These are phyloP conservation scores for Hymenotorrendiella dingleyae DNA, from an alignment of 2,329 filamentous ascomycete species.

Conservation along the genomic window DNA sequence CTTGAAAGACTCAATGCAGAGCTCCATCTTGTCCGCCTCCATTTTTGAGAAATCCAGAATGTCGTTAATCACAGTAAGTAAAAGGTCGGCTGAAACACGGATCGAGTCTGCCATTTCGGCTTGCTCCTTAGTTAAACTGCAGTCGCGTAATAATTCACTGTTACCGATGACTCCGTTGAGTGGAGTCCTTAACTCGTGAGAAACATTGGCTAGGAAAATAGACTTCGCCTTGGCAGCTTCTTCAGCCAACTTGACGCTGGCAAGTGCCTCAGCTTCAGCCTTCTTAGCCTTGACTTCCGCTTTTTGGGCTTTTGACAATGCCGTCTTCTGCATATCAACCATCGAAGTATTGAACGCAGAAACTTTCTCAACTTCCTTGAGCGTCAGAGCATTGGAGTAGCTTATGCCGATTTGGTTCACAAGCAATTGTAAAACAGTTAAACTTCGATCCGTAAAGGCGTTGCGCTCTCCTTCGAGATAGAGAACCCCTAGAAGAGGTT, in stretches of 20 bases:
- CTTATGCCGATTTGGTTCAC: slow-evolving; percentile 74
- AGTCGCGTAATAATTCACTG: slow-evolving; percentile 75
- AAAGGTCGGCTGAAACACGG: slow-evolving; percentile 74
- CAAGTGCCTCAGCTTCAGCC: slow-evolving; percentile 69
- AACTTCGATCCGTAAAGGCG: slow-evolving; percentile 69
- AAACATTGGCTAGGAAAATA: slow-evolving; percentile 75
- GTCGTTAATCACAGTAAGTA: slow-evolving; percentile 92
- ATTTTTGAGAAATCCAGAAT: slow-evolving; percentile 95
- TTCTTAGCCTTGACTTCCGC: slow-evolving; percentile 72
- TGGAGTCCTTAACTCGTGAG: slow-evolving; percentile 74
- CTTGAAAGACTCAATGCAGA: slow-evolving; percentile 66
- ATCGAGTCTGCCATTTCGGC: slow-evolving; percentile 84
- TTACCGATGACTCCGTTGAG: slow-evolving; percentile 88
- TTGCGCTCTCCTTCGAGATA: slow-evolving; percentile 72
- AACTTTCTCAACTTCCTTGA: slow-evolving; percentile 69
- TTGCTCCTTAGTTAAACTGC: slow-evolving; percentile 67
- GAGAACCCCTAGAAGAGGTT: slow-evolving; percentile 64
- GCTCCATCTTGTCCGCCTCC: slow-evolving; percentile 80
- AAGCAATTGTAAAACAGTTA: slow-evolving; percentile 61
- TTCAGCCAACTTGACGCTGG: slow-evolving; percentile 75
- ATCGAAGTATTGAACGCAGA: slow-evolving; percentile 73
- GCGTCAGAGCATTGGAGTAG: slow-evolving; percentile 61
- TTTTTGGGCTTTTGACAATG: slow-evolving; percentile 64
- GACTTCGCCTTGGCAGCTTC: slow-evolving; percentile 79
- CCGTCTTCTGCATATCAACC: slow-evolving; percentile 70